A percentile compares a stretch with the other conserved stretches of the same genome.
Conservation (phyloP, 2,329 filamentous ascomycete genomes). For the Colletotrichum scovillei region DNA sequence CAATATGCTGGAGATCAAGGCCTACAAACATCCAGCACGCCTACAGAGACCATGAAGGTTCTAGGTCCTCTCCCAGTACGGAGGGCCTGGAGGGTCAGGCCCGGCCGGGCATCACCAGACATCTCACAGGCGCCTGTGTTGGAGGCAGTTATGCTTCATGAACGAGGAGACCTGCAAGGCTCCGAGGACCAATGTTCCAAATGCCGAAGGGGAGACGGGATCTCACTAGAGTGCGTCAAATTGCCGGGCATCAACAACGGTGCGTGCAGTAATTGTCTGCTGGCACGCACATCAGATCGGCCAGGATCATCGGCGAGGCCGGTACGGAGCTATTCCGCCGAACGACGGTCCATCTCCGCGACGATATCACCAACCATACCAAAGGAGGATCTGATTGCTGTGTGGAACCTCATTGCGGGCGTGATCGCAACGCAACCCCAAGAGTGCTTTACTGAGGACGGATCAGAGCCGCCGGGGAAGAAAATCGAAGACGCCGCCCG, state of each 20-base stretch:
- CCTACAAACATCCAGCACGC: not conserved
- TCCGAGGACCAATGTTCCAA: slow-evolving; percentile 37
- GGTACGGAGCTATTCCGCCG: slow-evolving; percentile 29
- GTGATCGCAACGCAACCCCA: slow-evolving; percentile 99
- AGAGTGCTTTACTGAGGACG: slow-evolving; percentile 86
- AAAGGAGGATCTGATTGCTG: slow-evolving; percentile 41
- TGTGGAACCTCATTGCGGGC: slow-evolving; percentile 42
- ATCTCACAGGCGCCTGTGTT: slow-evolving; percentile 23
- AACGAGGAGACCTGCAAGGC: slow-evolving; percentile 38
- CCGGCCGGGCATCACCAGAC: not conserved
- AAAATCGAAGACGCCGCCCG: slow-evolving; percentile 42
- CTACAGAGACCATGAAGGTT: slow-evolving; percentile 1
- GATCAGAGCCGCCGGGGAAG: slow-evolving; percentile 38
- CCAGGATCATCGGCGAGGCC: not conserved
- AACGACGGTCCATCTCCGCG: slow-evolving; percentile 34
- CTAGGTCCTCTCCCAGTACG: slow-evolving; percentile 5
- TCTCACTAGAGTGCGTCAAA: slow-evolving; percentile 41
- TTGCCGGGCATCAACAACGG: slow-evolving; percentile 32
- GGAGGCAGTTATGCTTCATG: slow-evolving; percentile 42
- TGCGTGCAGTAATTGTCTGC: slow-evolving; percentile 42
- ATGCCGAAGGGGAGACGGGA: slow-evolving; percentile 40
- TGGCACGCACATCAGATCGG: slow-evolving; percentile 36
- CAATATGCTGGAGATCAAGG: not conserved
- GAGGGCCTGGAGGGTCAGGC: slow-evolving; percentile 13
- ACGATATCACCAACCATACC: slow-evolving; percentile 34